Conservation (phyloP, 2,329 filamentous ascomycete species). For the Ceratocystis cacaofunesta region DNA sequence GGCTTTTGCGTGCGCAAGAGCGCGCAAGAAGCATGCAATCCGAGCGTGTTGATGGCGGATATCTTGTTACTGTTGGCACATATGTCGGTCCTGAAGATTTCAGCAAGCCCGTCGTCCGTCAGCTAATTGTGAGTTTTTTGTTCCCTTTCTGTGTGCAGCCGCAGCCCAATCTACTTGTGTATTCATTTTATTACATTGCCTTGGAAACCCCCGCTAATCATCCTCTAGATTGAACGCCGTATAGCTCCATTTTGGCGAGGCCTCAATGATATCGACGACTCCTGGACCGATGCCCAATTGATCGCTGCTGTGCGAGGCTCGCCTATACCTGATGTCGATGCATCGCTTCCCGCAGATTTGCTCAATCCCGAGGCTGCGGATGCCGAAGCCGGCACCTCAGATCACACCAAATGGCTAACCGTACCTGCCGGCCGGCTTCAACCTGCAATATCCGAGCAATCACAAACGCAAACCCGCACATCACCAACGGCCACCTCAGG, state of each 20-base stretch:
- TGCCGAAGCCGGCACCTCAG: conserved; percentile 33
- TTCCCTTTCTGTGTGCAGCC: neutral
- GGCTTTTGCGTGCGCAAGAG: conserved; percentile 60
- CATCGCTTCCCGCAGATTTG: conserved; percentile 52
- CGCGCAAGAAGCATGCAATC: conserved; percentile 80
- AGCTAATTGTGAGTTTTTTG: conserved; percentile 57
- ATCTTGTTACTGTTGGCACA: conserved; percentile 80
- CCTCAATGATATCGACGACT: conserved; percentile 71
- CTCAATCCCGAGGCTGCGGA: conserved; percentile 34
- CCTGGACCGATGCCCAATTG: conserved; percentile 92
- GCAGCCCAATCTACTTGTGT: neutral
- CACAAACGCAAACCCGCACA: conserved; percentile 26
- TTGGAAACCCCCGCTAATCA: no score
- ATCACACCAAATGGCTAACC: conserved; percentile 55
- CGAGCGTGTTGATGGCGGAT: conserved; percentile 89
- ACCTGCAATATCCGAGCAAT: conserved; percentile 57
- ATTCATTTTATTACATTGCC: conserved; percentile 16
- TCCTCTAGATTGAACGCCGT: conserved; percentile 66
- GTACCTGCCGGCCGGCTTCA: conserved; percentile 64
- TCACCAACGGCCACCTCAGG: neutral
- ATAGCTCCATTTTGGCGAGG: conserved; percentile 94
- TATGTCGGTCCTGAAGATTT: conserved; percentile 91
- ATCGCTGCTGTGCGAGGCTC: conserved; percentile 76
- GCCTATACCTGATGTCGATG: conserved; percentile 69
- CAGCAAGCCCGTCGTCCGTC: conserved; percentile 72